A percentile compares a stretch with the other conserved stretches of the same genome.
phyloP scores from a whole-genome alignment of 768 basidiomycete species.

The Suillus cothurnatus region DNA sequence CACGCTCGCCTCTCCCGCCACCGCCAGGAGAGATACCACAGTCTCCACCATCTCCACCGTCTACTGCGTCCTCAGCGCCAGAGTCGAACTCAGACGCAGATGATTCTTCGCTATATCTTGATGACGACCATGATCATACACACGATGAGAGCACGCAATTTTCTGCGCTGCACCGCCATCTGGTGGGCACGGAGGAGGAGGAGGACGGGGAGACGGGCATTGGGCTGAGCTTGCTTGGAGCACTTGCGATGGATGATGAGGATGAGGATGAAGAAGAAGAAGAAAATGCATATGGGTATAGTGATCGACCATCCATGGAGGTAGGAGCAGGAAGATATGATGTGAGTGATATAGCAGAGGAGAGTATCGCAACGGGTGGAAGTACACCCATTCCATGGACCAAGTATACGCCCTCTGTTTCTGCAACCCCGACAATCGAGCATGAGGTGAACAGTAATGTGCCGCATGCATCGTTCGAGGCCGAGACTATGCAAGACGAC shows the following conservation, averaged over 20 bases:
- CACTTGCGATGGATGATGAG: slow-evolving; percentile 39
- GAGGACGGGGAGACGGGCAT: slow-evolving; percentile 70
- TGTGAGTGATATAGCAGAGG: slow-evolving; percentile 12
- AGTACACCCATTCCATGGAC: slow-evolving; percentile 30
- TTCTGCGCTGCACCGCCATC: slow-evolving; percentile 23
- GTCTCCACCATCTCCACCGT: slow-evolving; percentile 16
- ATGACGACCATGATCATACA: slow-evolving; percentile 9
- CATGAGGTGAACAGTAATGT: not conserved
- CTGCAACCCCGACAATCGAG: slow-evolving; percentile 13
- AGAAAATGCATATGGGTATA: slow-evolving; percentile 19
- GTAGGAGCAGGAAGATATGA: slow-evolving; percentile 1
- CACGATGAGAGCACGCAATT: slow-evolving; percentile 24
- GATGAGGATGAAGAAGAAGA: slow-evolving; percentile 28
- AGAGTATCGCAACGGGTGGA: slow-evolving; percentile 1
- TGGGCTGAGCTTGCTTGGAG: slow-evolving; percentile 65
- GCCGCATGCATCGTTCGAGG: not conserved
- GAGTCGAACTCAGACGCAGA: slow-evolving; percentile 1
- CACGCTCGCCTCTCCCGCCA: slow-evolving; percentile 11
- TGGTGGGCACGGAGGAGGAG: slow-evolving; percentile 27
- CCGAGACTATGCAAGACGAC: not conserved
- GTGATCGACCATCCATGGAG: not conserved
- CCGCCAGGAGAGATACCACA: slow-evolving; percentile 9
- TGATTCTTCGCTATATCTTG: slow-evolving; percentile 2
- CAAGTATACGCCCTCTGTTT: slow-evolving; percentile 29
- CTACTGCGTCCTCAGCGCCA: slow-evolving; percentile 2